phyloP scores from a whole-genome alignment of 768 basidiomycete species.

The Mycena amicta region DNA sequence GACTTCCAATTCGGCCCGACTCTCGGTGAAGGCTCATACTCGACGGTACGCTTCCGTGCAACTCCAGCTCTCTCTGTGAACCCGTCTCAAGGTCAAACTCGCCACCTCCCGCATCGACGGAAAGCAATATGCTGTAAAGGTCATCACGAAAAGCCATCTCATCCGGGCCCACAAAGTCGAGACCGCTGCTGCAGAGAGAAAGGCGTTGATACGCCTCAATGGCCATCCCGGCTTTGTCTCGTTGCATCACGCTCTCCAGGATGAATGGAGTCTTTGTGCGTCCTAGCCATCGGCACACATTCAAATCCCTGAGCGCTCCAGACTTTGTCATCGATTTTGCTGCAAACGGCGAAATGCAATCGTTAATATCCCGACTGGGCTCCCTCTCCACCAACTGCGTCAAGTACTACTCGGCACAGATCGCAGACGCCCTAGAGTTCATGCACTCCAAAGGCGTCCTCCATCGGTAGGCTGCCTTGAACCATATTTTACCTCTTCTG shows the following conservation, averaged over 20 bases:
- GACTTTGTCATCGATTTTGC: slow-evolving; percentile 82
- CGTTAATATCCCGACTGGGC: slow-evolving; percentile 74
- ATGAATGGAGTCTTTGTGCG: slow-evolving; percentile 82
- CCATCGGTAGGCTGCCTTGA: slow-evolving; percentile 59
- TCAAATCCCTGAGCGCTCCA: slow-evolving; percentile 31
- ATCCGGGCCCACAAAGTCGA: slow-evolving; percentile 66
- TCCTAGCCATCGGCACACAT: slow-evolving; percentile 19
- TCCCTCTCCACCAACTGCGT: slow-evolving; percentile 80
- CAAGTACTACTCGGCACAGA: slow-evolving; percentile 85
- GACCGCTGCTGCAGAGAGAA: slow-evolving; percentile 71
- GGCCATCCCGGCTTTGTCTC: slow-evolving; percentile 74
- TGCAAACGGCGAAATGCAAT: slow-evolving; percentile 76
- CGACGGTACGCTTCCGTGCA: slow-evolving; percentile 54
- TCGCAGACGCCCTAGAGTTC: slow-evolving; percentile 85
- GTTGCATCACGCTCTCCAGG: slow-evolving; percentile 84
- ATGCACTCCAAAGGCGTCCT: slow-evolving; percentile 91
- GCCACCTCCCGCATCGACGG: slow-evolving; percentile 57
- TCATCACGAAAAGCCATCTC: slow-evolving; percentile 45
- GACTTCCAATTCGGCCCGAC: slow-evolving; percentile 76
- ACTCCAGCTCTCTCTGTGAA: not conserved
- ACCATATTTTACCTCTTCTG: slow-evolving; percentile 7
- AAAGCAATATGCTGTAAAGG: slow-evolving; percentile 75
- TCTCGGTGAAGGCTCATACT: slow-evolving; percentile 84
- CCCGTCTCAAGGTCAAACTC: slow-evolving; percentile 52
- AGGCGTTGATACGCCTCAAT: slow-evolving; percentile 53